These are phyloP conservation scores for Candida multigemmis DNA, from an alignment of 805 yeast species.

Conservation along the genomic window DNA sequence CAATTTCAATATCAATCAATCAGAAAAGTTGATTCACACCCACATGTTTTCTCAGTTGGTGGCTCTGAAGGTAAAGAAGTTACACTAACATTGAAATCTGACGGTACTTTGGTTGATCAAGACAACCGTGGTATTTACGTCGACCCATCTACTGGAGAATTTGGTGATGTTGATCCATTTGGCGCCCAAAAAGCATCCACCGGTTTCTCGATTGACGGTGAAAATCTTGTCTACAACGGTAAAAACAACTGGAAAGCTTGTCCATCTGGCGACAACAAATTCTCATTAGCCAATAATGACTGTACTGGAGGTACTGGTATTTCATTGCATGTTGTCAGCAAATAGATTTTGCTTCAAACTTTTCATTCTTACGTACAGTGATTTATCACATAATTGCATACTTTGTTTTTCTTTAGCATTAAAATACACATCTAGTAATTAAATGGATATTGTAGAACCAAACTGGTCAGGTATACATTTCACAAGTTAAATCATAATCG, in stretches of 20 bases:
- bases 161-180: conserved; percentile 23
- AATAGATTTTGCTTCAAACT: too few species aligned
- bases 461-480: too few species aligned
- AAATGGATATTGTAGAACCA: too few species aligned
- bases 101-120: conserved; percentile 20
- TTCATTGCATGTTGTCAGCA: conserved; percentile 14
- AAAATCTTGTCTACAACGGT: conserved; percentile 25
- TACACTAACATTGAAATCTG: conserved; percentile 13
- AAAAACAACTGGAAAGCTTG: conserved; percentile 29
- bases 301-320: conserved; percentile 21
- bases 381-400: too few species aligned
- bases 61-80: conserved; percentile 18
- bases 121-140: conserved; percentile 18
- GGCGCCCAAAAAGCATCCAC: conserved; percentile 22
- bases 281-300: conserved; percentile 14
- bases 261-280: conserved; percentile 16
- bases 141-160: conserved; percentile 23
- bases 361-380: too few species aligned
- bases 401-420: too few species aligned
- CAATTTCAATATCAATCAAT: conserved; percentile 14
- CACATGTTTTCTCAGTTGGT: conserved; percentile 25
- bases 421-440: too few species aligned
- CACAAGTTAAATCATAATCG: too few species aligned
- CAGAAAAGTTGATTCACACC: conserved; percentile 19
- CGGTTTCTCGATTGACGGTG: conserved; percentile 30